Evolutionary conservation across 306 rosid species (phyloP), one percentile per base, ranked within the genome.

Genomic region (Benincasa hispida): DNA sequence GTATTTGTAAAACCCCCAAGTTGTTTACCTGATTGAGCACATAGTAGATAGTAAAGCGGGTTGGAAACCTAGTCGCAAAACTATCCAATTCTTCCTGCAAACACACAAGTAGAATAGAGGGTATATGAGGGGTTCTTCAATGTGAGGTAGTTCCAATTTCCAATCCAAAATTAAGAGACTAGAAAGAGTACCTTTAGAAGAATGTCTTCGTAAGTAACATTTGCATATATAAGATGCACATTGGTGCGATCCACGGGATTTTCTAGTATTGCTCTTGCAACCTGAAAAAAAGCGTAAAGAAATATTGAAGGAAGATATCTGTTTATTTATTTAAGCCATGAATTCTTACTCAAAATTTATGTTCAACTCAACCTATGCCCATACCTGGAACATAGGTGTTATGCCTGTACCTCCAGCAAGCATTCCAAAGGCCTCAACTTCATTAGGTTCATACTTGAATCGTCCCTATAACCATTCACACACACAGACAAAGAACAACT

Each of bases 351-450:
- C 65, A 11, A 58, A 48, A 41, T 2, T 41, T 41, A 10, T 9
- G 12, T 9, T 54, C 10, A 22, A 58, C 35, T 25, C 25, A 58
- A 54, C 70, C 22, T 10, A 66, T 28, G 62, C 72, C 19, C 27
- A 42, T 82, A 89, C 97, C 97, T 91, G 97, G 83, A 88, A 89
- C 97, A 91, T 91, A 27, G 97, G 95, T 74, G 97, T 91, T n/a
- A 89, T 85, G 74, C 97, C 97, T 24, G 95, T 79, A 37, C 95
- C 95, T 74, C 97, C 97, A 4, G 97, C 95, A 77, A 91, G 76
- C 97, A 91, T 89, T 79, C 97, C 97, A 56, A 84, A 83, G 30
- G 90, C 89, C 76, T 82, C 70, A 58, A 81, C 89, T 84, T 85
- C 92, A 53, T 89, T 89, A 76, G 87, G 84, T 66, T 83, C 83